Evolutionary conservation across 495 filamentous ascomycete genomes (phyloP).

Genomic region (Neurospora africana): DNA sequence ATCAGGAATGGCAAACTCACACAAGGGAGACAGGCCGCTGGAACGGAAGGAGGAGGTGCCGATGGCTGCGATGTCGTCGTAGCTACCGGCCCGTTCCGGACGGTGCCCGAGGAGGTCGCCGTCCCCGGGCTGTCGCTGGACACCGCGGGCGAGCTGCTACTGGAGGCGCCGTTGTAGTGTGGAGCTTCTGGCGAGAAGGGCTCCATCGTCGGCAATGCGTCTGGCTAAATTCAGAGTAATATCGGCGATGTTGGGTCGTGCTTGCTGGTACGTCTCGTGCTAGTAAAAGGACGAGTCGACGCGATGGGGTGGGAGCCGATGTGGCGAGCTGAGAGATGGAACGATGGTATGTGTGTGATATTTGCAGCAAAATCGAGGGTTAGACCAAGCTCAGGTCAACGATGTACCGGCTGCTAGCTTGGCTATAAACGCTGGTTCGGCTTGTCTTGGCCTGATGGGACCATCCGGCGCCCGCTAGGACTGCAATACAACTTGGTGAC

Average conservation of each 20-base stretch:
- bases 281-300: not conserved
- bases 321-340: not conserved
- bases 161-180: constrained; percentile 20
- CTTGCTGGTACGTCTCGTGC: not conserved
- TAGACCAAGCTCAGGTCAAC: not conserved
- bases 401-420: not conserved
- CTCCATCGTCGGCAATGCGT: constrained; percentile 23
- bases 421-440: not conserved
- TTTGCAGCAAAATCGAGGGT: not conserved
- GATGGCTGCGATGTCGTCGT: constrained; percentile 24
- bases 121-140: constrained; percentile 22
- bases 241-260: not conserved
- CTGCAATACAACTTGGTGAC: not conserved
- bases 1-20: constrained; percentile 23
- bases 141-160: constrained; percentile 22
- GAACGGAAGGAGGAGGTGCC: constrained; percentile 29
- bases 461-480: not conserved
- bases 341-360: not conserved
- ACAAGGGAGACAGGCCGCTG: constrained; percentile 38
- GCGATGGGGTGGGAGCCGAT: not conserved
- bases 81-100: not conserved
- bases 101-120: constrained; percentile 19
- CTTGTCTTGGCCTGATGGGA: not conserved
- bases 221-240: not conserved
- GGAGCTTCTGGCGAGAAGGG: constrained; percentile 23